Evolutionary conservation across 2,329 filamentous ascomycete species (phyloP), one percentile per base, ranked within the genome.

Genomic region (Apiospora malaysiana): DNA sequence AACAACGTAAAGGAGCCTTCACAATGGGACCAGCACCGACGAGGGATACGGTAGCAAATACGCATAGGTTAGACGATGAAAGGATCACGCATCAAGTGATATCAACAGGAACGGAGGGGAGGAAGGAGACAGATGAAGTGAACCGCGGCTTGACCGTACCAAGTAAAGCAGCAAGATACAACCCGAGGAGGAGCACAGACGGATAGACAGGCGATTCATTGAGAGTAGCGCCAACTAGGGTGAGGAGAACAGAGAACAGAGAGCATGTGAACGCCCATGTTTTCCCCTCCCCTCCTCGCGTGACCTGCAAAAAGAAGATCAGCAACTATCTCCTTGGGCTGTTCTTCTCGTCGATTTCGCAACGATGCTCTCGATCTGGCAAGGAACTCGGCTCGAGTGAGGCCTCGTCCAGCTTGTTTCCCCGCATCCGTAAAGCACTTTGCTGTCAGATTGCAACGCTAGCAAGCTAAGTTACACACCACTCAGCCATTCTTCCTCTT

Each of bases 371-470:
- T 63, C 56, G 56, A 63, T 63, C 18, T 12, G 56, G 56, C n/a
- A 40, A 40, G 56, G 27, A 63, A 32, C 32, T 63, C 56, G 56
- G 56, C 56, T 63, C 18, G 32, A 40, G 40, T 8, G 56, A 40
- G 27, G 18, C 10, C 32, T 7, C 49, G 3, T 18, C 12, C 27
- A 10, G 7, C 51, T 6, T 6, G 4, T 63, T 63, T 63, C 56
- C 56, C 56, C 56, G 56, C 56, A 63, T 63, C 56, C 56, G 18
- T 40, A 40, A 37, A 40, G 32, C 2, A 40, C 27, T 40, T n/a
- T 40, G 56, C 21, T 40, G 56, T 63, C 56, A 63, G 56, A 63
- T 21, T 63, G 56, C 56, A 63, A 63, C 56, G 32, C 56, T 2
- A 63, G 40, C 14, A 37, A n/a, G 56, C 32, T 14, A n/a, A 63